Evolutionary conservation across 306 rosid genomes (phyloP).

Genomic region (Dalbergia oliveri): DNA sequence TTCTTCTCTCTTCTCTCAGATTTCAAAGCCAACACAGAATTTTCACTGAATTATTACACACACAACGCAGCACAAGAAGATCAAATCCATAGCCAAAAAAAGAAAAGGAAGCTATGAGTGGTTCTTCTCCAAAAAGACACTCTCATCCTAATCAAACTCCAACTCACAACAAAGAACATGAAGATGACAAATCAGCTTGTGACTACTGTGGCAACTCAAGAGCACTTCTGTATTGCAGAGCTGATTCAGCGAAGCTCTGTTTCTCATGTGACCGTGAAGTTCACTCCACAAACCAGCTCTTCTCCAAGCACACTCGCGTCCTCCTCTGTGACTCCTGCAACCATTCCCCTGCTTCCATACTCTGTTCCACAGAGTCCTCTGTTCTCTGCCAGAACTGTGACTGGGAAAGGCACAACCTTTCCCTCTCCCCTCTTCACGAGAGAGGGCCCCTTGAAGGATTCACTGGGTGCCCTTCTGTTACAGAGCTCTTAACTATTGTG

Average conservation of each 20-base stretch:
- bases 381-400: slow-evolving; percentile 90
- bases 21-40: neutral
- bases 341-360: slow-evolving; percentile 76
- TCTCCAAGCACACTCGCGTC: slow-evolving; percentile 80
- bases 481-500: slow-evolving; percentile 60
- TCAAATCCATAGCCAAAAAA: neutral
- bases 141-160: neutral
- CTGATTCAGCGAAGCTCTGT: slow-evolving; percentile 91
- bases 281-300: slow-evolving; percentile 84
- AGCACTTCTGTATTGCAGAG: slow-evolving; percentile 83
- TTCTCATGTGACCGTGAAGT: slow-evolving; percentile 84
- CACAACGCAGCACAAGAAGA: too few relatives aligned
- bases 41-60: neutral
- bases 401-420: slow-evolving; percentile 73
- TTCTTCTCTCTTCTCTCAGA: neutral
- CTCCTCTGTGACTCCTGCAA: slow-evolving; percentile 80
- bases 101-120: slow-evolving; percentile 41
- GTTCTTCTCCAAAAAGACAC: slow-evolving; percentile 6
- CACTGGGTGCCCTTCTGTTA: slow-evolving; percentile 70
- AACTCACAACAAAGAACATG: neutral
- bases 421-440: slow-evolving; percentile 58
- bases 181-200: slow-evolving; percentile 43
- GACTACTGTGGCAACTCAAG: slow-evolving; percentile 70
- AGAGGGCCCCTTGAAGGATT: slow-evolving; percentile 85
- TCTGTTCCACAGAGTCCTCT: slow-evolving; percentile 77